A percentile compares a stretch with the other conserved stretches of the same genome.
Evolutionary conservation across 1,284 basidiomycete species (phyloP).

Genomic region (Pascua guehoae): DNA sequence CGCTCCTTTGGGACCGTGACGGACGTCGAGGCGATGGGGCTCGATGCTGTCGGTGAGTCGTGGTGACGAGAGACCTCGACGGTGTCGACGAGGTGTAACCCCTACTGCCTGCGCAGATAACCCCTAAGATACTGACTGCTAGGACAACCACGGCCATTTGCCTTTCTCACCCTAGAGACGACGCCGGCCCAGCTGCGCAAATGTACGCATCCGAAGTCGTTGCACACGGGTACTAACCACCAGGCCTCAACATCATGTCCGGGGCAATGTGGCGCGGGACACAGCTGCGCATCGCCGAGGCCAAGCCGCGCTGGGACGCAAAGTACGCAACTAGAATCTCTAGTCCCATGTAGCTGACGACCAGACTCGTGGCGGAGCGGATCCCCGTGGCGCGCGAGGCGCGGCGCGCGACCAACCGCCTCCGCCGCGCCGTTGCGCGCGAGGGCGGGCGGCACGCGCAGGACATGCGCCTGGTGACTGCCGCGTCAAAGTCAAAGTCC

Average conservation of each 20-base stretch:
- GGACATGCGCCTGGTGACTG: conserved; percentile 38
- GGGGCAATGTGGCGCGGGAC: conserved; percentile 47
- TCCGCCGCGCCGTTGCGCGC: conserved; percentile 1
- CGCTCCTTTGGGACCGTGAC: conserved; percentile 39
- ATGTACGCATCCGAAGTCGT: too few relatives aligned
- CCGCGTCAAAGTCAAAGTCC: neutral
- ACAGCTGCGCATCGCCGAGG: conserved; percentile 42
- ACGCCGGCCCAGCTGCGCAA: conserved; percentile 42
- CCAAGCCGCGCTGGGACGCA: conserved; percentile 33
- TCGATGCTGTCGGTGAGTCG: conserved; percentile 43
- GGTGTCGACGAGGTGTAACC: too few relatives aligned
- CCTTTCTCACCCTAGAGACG: conserved; percentile 41
- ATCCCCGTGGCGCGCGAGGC: conserved; percentile 15
- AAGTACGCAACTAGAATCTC: conserved; percentile 12
- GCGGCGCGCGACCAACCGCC: conserved; percentile 5
- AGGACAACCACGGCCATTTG: conserved; percentile 45
- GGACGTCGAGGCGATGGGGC: conserved; percentile 37
- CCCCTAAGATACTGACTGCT: too few relatives aligned
- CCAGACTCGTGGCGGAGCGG: conserved; percentile 24
- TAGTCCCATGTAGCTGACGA: neutral
- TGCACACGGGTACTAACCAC: neutral
- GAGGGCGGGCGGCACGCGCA: conserved; percentile 42
- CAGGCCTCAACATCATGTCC: conserved; percentile 48
- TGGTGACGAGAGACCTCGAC: neutral
- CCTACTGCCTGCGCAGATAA: too few relatives aligned